Conservation (phyloP, 768 basidiomycete genomes). For the Termitomyces sp. region DNA sequence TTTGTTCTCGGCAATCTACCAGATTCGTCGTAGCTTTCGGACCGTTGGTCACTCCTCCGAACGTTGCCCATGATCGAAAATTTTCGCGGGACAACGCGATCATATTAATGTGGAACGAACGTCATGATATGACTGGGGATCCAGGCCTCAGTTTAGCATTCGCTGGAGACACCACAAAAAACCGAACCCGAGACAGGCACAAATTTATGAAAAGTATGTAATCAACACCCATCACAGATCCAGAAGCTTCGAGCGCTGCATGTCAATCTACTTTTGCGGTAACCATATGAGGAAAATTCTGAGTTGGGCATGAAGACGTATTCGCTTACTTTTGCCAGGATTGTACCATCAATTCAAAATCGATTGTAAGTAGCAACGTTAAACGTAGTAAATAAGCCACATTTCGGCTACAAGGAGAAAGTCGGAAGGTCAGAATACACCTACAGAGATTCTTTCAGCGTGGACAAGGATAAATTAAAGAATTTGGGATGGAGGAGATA, state of each 20-base stretch:
- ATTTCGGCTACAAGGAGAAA: not conserved
- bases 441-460: not conserved
- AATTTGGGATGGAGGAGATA: not conserved
- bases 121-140: not conserved
- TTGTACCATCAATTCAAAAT: not conserved
- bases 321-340: too few relatives aligned
- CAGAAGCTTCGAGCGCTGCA: slow-evolving; percentile 4
- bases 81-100: not conserved
- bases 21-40: not conserved
- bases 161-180: not conserved
- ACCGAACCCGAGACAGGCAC: slow-evolving; percentile 3
- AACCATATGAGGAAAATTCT: not conserved
- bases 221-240: not conserved
- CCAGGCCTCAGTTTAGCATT: not conserved
- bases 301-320: not conserved
- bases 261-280: not conserved
- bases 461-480: not conserved
- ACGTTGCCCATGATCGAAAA: not conserved
- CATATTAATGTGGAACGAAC: not conserved
- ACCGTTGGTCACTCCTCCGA: not conserved
- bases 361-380: not conserved
- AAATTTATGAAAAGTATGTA: not conserved
- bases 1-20: slow-evolving; percentile 2
- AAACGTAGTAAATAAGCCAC: not conserved
- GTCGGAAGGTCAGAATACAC: not conserved